A percentile compares a stretch with the other conserved stretches of the same genome.
These are phyloP conservation scores for Nigrospora osmanthi DNA, from an alignment of 2,329 filamentous ascomycete genomes.

Conservation along the genomic window DNA sequence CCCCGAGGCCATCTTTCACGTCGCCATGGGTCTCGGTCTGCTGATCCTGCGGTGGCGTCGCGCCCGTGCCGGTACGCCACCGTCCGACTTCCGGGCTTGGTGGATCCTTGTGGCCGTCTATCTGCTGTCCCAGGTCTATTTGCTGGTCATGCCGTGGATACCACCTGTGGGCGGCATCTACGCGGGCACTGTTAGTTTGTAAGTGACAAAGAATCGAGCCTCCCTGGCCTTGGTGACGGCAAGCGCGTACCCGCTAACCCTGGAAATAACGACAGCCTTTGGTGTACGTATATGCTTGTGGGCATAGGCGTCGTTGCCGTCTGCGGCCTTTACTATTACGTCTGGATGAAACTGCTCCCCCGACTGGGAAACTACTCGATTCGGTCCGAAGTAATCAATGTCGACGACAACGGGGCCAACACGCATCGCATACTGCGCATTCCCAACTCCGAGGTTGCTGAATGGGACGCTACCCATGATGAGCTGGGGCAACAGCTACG, in stretches of 20 bases:
- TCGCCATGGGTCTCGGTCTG: slow-evolving; percentile 49
- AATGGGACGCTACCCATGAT: slow-evolving; percentile 55
- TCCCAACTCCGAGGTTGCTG: slow-evolving; percentile 35
- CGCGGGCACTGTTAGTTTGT: slow-evolving; percentile 59
- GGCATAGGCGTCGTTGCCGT: slow-evolving; percentile 23
- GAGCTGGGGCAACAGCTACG: slow-evolving; percentile 24
- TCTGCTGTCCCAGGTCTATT: slow-evolving; percentile 49
- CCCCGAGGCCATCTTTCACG: slow-evolving; percentile 48
- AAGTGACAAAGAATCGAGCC: too few relatives aligned
- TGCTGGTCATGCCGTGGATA: slow-evolving; percentile 66
- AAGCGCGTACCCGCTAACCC: too few relatives aligned
- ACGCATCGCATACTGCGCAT: slow-evolving; percentile 45
- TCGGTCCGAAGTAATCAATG: slow-evolving; percentile 42
- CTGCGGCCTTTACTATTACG: slow-evolving; percentile 49
- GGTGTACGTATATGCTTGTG: too few relatives aligned
- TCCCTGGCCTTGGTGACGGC: too few relatives aligned
- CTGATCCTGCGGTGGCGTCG: slow-evolving; percentile 46
- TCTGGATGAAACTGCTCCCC: slow-evolving; percentile 51
- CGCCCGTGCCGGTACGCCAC: slow-evolving; percentile 25
- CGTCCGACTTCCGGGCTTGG: slow-evolving; percentile 52
- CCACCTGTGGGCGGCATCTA: slow-evolving; percentile 52
- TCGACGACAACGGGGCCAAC: slow-evolving; percentile 37
- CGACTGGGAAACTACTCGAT: slow-evolving; percentile 43
- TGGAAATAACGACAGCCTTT: too few relatives aligned
- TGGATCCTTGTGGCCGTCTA: slow-evolving; percentile 49